phyloP scores from a whole-genome alignment of 139 green algal species.

The Closterium sp. region DNA sequence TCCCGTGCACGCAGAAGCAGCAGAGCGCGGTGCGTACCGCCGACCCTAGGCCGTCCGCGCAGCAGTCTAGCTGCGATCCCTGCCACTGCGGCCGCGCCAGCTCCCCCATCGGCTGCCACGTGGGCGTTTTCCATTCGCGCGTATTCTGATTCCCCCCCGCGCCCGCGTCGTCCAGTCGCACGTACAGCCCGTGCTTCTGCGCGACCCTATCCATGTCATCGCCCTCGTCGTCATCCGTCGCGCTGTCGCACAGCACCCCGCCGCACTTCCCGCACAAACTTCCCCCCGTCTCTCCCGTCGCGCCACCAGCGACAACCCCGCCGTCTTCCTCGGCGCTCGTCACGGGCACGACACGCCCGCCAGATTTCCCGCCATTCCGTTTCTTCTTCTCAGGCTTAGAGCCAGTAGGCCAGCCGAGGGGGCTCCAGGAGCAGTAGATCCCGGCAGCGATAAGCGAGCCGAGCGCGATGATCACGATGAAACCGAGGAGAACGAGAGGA shows the following conservation, averaged over 20 bases:
- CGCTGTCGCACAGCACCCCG: background rate
- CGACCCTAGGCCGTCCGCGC: background rate
- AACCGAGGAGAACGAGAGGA: background rate
- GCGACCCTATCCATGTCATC: background rate
- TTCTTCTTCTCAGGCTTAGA: background rate
- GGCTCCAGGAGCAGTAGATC: conserved; percentile 19
- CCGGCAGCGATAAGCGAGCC: background rate
- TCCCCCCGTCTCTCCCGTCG: background rate
- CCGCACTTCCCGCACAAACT: background rate
- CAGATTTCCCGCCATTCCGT: background rate
- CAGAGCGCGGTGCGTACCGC: conserved; percentile 3
- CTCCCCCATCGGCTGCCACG: conserved; percentile 4
- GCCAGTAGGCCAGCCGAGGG: background rate
- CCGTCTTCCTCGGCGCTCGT: background rate
- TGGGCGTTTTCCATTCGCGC: background rate
- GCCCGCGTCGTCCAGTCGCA: background rate
- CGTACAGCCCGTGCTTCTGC: background rate
- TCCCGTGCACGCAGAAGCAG: conserved; percentile 24
- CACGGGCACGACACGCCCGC: background rate
- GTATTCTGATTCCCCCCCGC: background rate
- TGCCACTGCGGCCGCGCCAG: conserved; percentile 24
- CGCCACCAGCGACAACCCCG: background rate
- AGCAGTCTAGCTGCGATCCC: background rate
- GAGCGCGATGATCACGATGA: background rate
- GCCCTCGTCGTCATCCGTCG: background rate